A percentile compares a stretch with the other conserved stretches of the same genome.
Evolutionary conservation across 2,329 filamentous ascomycete genomes (phyloP).

Genomic region (Podosphaera xanthii): DNA sequence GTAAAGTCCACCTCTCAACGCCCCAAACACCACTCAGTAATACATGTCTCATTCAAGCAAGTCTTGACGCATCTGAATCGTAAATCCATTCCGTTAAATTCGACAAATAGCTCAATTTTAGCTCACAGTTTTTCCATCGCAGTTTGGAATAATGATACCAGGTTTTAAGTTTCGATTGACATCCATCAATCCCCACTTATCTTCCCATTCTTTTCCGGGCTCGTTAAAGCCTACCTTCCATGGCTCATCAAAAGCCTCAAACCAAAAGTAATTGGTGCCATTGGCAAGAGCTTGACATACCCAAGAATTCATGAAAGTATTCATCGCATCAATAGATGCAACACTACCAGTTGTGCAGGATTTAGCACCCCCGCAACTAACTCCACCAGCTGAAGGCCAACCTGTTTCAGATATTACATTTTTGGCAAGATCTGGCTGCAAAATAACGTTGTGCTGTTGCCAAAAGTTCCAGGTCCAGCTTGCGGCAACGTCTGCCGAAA

Average conservation of each 20-base stretch:
- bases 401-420: conserved; percentile 81
- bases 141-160: conserved; percentile 71
- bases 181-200: conserved; percentile 87
- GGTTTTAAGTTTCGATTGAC: conserved; percentile 62
- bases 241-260: conserved; percentile 87
- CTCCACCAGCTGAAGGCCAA: conserved; percentile 72
- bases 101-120: neutral
- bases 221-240: conserved; percentile 69
- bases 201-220: conserved; percentile 57
- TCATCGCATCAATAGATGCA: conserved; percentile 60
- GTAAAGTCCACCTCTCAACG: neutral
- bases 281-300: conserved; percentile 61
- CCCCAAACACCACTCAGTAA: neutral
- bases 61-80: neutral
- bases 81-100: neutral
- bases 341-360: conserved; percentile 46
- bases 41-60: neutral
- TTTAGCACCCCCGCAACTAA: conserved; percentile 38
- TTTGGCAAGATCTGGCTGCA: conserved; percentile 36
- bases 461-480: conserved; percentile 72
- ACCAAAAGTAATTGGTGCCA: conserved; percentile 90
- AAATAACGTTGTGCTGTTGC: conserved; percentile 39
- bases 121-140: conserved; percentile 36
- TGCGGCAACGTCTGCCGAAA: conserved; percentile 42
- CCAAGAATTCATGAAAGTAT: conserved; percentile 68